Conservation (phyloP, 2,329 filamentous ascomycete genomes). For the Colletotrichum aenigma region DNA sequence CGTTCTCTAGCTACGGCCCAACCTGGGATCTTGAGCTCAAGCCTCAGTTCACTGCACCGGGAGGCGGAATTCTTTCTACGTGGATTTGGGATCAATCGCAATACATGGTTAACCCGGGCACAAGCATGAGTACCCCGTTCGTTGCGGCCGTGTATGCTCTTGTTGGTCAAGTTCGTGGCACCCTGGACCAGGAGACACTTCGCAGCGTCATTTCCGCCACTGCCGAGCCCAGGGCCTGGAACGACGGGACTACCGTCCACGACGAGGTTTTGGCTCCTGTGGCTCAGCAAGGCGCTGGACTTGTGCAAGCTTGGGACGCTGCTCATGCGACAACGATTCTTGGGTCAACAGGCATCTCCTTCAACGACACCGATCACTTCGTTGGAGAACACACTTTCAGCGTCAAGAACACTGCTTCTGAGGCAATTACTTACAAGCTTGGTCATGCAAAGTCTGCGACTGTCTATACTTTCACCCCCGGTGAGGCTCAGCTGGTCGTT, state of each 20-base stretch:
- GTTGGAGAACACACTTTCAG: slow-evolving; percentile 35
- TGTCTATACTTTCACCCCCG: slow-evolving; percentile 37
- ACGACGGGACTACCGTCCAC: slow-evolving; percentile 26
- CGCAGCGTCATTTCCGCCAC: slow-evolving; percentile 31
- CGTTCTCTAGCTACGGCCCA: slow-evolving; percentile 49
- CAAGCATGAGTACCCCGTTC: slow-evolving; percentile 58
- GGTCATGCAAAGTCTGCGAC: slow-evolving; percentile 38
- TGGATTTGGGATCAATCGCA: slow-evolving; percentile 43
- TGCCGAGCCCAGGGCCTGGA: slow-evolving; percentile 32
- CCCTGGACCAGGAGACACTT: slow-evolving; percentile 26
- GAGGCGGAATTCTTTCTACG: slow-evolving; percentile 56
- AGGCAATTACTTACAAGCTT: slow-evolving; percentile 40
- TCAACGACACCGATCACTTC: slow-evolving; percentile 50
- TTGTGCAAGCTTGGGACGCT: slow-evolving; percentile 45
- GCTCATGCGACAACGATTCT: slow-evolving; percentile 40
- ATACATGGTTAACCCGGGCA: slow-evolving; percentile 57
- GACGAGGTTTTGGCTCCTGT: slow-evolving; percentile 33
- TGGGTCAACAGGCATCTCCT: slow-evolving; percentile 39
- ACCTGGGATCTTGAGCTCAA: slow-evolving; percentile 51
- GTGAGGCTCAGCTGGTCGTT: neutral
- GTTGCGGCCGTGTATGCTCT: slow-evolving; percentile 43
- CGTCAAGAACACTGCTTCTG: slow-evolving; percentile 41
- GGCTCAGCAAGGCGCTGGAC: slow-evolving; percentile 45
- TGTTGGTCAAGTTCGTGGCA: slow-evolving; percentile 32
- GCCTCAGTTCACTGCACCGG: slow-evolving; percentile 51